phyloP scores from a whole-genome alignment of 805 yeast genomes.

The Schwanniomyces vanrijiae region DNA sequence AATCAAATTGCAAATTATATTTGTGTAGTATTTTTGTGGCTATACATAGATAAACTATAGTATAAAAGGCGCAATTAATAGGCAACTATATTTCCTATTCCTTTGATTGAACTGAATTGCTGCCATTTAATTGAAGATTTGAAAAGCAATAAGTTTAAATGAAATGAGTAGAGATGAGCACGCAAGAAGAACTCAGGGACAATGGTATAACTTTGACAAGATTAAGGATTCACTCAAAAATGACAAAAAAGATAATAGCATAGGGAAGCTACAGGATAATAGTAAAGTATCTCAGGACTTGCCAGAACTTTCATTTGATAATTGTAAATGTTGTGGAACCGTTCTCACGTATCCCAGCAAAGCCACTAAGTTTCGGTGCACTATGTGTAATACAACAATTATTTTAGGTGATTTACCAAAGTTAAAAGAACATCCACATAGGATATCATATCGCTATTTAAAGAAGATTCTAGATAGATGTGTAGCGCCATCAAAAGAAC shows the following conservation, averaged over 20 bases:
- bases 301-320: slow-evolving; percentile 15
- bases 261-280: not conserved
- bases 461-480: slow-evolving; percentile 27
- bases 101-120: not conserved
- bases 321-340: slow-evolving; percentile 41
- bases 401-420: slow-evolving; percentile 13
- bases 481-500: slow-evolving; percentile 12
- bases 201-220: slow-evolving; percentile 21
- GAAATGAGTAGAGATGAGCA: not conserved
- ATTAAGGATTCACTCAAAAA: slow-evolving; percentile 6
- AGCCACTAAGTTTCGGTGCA: slow-evolving; percentile 52
- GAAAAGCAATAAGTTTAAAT: not conserved
- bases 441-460: slow-evolving; percentile 31
- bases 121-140: too few relatives aligned
- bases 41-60: not conserved
- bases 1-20: not conserved
- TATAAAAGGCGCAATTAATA: too few relatives aligned
- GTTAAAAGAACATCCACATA: slow-evolving; percentile 9
- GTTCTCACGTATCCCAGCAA: slow-evolving; percentile 28
- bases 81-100: not conserved
- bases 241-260: not conserved
- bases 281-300: not conserved
- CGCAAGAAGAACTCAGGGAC: slow-evolving; percentile 6
- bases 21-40: not conserved
- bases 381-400: slow-evolving; percentile 57